These are phyloP conservation scores for Populus hybrid DNA, from an alignment of 441 rosid species.

Conservation along the genomic window DNA sequence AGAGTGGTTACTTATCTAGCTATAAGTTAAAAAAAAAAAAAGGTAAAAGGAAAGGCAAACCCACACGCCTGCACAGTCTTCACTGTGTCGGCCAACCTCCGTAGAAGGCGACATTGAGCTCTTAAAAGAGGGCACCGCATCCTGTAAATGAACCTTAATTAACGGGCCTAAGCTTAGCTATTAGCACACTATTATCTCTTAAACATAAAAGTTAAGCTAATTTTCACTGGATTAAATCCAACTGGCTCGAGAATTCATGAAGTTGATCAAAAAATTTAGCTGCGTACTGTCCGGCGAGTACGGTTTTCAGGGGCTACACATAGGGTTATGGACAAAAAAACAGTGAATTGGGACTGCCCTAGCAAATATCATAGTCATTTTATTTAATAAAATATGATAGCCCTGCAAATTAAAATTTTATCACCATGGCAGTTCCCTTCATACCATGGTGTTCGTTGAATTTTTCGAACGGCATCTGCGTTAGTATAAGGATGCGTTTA, in stretches of 20 bases:
- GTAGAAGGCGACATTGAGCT: background rate
- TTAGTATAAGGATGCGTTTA: too few species aligned
- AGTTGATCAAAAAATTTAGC: background rate
- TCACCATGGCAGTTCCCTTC: background rate
- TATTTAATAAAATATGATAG: too few species aligned
- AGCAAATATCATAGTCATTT: background rate
- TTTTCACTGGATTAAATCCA: background rate
- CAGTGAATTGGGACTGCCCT: background rate
- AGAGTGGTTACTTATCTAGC: too few species aligned
- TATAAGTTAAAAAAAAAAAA: too few species aligned
- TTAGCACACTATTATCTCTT: background rate
- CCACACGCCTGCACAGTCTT: background rate
- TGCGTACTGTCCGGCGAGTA: constrained; percentile 26
- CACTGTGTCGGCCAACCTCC: background rate
- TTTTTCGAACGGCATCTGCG: too few species aligned
- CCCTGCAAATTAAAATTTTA: background rate
- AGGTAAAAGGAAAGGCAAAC: background rate
- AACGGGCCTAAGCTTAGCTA: background rate
- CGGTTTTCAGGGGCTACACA: constrained; percentile 10
- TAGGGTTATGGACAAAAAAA: background rate
- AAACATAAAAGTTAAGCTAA: background rate
- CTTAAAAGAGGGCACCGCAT: background rate
- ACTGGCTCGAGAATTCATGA: background rate
- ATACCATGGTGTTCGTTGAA: too few species aligned
- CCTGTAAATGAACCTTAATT: background rate